Evolutionary conservation across 257 asterid species (phyloP).

Genomic region (Eucommia ulmoides): DNA sequence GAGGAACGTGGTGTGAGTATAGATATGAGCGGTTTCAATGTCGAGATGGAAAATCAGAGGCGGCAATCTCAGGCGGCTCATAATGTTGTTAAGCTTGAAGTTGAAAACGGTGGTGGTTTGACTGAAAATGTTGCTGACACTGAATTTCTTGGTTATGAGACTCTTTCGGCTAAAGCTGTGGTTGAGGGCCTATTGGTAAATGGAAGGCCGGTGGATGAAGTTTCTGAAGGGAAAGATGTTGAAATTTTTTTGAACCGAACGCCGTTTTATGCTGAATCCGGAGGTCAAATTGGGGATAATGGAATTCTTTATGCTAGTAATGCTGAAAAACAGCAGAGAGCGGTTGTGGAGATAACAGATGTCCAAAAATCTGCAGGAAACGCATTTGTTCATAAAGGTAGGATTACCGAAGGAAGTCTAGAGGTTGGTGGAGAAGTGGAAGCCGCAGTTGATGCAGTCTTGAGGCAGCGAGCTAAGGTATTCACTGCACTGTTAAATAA

Average conservation of each 20-base stretch:
- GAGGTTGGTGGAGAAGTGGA: conserved; percentile 67
- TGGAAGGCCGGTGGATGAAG: conserved; percentile 57
- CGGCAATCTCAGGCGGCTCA: conserved; percentile 97
- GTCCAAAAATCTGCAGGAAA: conserved; percentile 70
- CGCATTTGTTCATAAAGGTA: conserved; percentile 82
- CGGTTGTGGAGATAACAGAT: conserved; percentile 55
- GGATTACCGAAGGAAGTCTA: conserved; percentile 49
- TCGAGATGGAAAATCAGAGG: conserved; percentile 83
- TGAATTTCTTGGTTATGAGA: conserved; percentile 68
- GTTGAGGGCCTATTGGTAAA: conserved; percentile 66
- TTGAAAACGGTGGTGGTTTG: conserved; percentile 62
- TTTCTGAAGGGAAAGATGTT: conserved; percentile 76
- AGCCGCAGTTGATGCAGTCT: conserved; percentile 73
- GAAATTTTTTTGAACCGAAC: conserved; percentile 77
- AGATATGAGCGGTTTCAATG: conserved; percentile 61
- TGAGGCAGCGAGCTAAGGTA: conserved; percentile 91
- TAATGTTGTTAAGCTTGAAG: conserved; percentile 65
- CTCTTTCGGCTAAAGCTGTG: conserved; percentile 55
- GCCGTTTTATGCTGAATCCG: conserved; percentile 94
- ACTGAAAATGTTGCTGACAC: conserved; percentile 59
- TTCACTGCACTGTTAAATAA: no score
- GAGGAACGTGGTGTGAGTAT: conserved; percentile 63
- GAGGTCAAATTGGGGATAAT: conserved; percentile 90
- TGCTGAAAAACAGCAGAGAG: conserved; percentile 33
- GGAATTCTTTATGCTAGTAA: conserved; percentile 42